Evolutionary conservation across 139 green algal genomes (phyloP).

Genomic region (Nannochloris sp.): DNA sequence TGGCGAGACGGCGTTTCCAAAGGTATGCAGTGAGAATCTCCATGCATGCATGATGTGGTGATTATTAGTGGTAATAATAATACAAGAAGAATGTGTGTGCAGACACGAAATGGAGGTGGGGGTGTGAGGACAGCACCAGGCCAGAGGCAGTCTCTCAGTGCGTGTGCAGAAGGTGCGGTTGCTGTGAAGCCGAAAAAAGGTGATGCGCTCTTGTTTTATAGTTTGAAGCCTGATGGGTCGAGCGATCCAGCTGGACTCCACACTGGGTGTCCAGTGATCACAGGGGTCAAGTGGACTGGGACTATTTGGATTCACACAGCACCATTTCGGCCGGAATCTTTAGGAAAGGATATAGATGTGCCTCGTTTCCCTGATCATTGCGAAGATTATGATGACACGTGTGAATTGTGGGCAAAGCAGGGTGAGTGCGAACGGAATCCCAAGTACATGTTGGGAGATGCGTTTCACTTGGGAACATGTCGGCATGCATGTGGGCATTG

Average conservation of each 20-base stretch:
- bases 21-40: neutral
- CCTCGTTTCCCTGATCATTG: constrained; percentile 20
- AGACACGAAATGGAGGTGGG: too few relatives aligned
- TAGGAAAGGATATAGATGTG: constrained; percentile 6
- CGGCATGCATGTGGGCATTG: constrained; percentile 1
- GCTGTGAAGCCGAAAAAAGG: constrained; percentile 34
- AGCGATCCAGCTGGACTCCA: constrained; percentile 25
- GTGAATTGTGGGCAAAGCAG: constrained; percentile 18
- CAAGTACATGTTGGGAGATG: constrained; percentile 19
- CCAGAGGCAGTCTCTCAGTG: neutral
- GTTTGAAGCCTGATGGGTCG: constrained; percentile 23
- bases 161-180: constrained; percentile 26
- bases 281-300: constrained; percentile 57
- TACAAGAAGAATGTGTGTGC: too few relatives aligned
- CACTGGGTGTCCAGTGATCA: constrained; percentile 49
- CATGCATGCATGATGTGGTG: too few relatives aligned
- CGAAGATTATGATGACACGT: constrained; percentile 7
- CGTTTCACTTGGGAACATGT: constrained; percentile 12
- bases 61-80: too few relatives aligned
- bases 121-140: neutral
- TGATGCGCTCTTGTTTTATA: constrained; percentile 47
- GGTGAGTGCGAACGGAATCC: constrained; percentile 32
- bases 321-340: constrained; percentile 22
- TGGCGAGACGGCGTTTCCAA: constrained; percentile 51
- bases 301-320: constrained; percentile 65